Evolutionary conservation across 371 early-diverging fungal species (phyloP).

Genomic region (Lichtheimia ramosa): DNA sequence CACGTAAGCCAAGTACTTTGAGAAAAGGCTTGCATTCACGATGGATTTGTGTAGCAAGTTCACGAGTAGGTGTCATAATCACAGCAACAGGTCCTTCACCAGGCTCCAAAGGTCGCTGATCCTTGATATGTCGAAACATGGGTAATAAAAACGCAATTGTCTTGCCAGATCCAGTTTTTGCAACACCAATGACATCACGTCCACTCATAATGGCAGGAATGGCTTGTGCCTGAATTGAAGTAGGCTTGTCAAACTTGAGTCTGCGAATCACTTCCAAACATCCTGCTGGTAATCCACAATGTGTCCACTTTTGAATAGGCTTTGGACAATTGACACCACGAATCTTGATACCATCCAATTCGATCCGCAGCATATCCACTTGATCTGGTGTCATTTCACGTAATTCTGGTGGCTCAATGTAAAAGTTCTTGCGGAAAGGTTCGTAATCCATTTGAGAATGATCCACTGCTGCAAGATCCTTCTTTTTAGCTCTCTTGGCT

Average conservation of each 20-base stretch:
- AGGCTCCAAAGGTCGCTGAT: slow-evolving; percentile 81
- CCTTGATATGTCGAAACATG: slow-evolving; percentile 96
- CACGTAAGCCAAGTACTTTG: slow-evolving; percentile 71
- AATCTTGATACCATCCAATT: slow-evolving; percentile 94
- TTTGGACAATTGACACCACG: slow-evolving; percentile 88
- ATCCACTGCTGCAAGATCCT: slow-evolving; percentile 90
- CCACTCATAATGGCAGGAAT: slow-evolving; percentile 98
- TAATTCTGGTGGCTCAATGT: slow-evolving; percentile 93
- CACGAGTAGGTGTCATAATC: slow-evolving; percentile 99
- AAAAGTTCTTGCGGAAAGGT: slow-evolving; percentile 93
- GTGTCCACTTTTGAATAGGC: slow-evolving; percentile 94
- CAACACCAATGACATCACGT: slow-evolving; percentile 97
- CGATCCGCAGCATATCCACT: slow-evolving; percentile 79
- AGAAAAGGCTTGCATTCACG: slow-evolving; percentile 89
- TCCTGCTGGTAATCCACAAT: slow-evolving; percentile 85
- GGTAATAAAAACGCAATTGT: slow-evolving; percentile 96
- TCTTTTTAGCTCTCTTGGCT: slow-evolving; percentile 83
- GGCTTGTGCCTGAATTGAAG: slow-evolving; percentile 97
- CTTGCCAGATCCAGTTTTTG: slow-evolving; percentile 99
- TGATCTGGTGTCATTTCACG: slow-evolving; percentile 81
- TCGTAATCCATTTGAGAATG: slow-evolving; percentile 87
- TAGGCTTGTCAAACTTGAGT: slow-evolving; percentile 85
- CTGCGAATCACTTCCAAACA: slow-evolving; percentile 77
- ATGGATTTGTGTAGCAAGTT: slow-evolving; percentile 98
- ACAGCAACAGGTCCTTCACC: slow-evolving; percentile 94